These are phyloP conservation scores for Ceratocystis huliohia DNA, from an alignment of 2,329 filamentous ascomycete species.

Conservation along the genomic window DNA sequence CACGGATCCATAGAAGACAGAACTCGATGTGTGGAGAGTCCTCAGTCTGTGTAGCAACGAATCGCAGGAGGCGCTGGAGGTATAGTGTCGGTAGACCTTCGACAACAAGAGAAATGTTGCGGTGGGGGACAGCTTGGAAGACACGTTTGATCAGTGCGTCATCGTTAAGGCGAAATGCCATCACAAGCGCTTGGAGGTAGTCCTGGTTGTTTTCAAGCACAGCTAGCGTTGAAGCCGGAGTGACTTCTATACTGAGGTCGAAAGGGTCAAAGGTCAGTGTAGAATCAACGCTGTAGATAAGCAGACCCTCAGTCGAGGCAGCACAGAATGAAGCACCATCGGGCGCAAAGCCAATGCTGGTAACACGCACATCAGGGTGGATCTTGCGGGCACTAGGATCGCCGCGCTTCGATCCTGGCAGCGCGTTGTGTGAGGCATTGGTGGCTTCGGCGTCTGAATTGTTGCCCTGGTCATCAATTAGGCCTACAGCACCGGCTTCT, in stretches of 20 bases:
- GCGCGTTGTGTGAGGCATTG: slow-evolving; percentile 68
- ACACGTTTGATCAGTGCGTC: slow-evolving; percentile 67
- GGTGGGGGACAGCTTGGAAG: slow-evolving; percentile 68
- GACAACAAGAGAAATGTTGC: slow-evolving; percentile 65
- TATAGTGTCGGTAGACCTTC: slow-evolving; percentile 73
- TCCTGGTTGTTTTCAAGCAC: slow-evolving; percentile 57
- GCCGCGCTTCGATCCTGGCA: slow-evolving; percentile 73
- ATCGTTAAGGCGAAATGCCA: slow-evolving; percentile 95
- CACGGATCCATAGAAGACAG: slow-evolving; percentile 84
- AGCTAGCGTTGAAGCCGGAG: slow-evolving; percentile 67
- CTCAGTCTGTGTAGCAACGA: slow-evolving; percentile 77
- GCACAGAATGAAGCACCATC: slow-evolving; percentile 86
- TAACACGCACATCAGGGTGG: slow-evolving; percentile 71
- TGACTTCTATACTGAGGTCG: slow-evolving; percentile 88
- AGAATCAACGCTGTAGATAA: slow-evolving; percentile 85
- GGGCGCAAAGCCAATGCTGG: slow-evolving; percentile 74
- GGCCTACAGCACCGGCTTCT: slow-evolving; percentile 70
- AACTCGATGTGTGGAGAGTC: slow-evolving; percentile 90
- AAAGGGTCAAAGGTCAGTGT: slow-evolving; percentile 85
- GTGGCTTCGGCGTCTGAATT: slow-evolving; percentile 56
- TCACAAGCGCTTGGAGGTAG: slow-evolving; percentile 83
- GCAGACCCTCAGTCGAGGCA: slow-evolving; percentile 81
- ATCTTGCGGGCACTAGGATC: slow-evolving; percentile 69
- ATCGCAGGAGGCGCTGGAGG: slow-evolving; percentile 69
- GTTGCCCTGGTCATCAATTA: slow-evolving; percentile 61